These are phyloP conservation scores for Psilocybe subaeruginosa DNA, from an alignment of 768 basidiomycete genomes.

Conservation along the genomic window DNA sequence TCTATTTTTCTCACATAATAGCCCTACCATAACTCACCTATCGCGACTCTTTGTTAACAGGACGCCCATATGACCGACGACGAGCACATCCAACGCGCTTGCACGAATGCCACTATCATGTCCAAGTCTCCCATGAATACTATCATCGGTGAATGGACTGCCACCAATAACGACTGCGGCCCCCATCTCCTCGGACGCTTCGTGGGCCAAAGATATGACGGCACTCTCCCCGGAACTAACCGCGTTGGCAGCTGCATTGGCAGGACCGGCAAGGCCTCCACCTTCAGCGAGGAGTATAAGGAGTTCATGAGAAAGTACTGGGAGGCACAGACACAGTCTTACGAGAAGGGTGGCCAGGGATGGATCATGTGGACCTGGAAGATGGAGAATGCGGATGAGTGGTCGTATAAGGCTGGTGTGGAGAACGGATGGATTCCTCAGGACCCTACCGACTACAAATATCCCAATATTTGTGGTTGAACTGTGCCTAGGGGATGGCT, in stretches of 20 bases:
- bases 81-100: conserved; percentile 39
- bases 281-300: conserved; percentile 79
- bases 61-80: conserved; percentile 41
- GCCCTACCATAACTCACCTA: not conserved
- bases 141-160: conserved; percentile 81
- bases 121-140: conserved; percentile 34
- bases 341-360: conserved; percentile 59
- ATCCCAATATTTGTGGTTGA: conserved; percentile 37
- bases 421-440: conserved; percentile 82
- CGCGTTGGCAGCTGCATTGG: conserved; percentile 71
- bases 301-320: conserved; percentile 76
- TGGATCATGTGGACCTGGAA: conserved; percentile 90
- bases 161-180: conserved; percentile 75
- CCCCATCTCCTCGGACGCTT: conserved; percentile 85
- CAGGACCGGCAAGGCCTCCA: conserved; percentile 67
- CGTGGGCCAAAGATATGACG: conserved; percentile 66
- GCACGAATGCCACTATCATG: conserved; percentile 2
- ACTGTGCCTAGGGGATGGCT: not conserved
- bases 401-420: conserved; percentile 86
- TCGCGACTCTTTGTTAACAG: conserved; percentile 22
- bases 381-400: conserved; percentile 81
- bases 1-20: not conserved
- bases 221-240: conserved; percentile 61
- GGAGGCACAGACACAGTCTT: conserved; percentile 82
- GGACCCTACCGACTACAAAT: conserved; percentile 46